Evolutionary conservation across 1,139 yeast species (phyloP).

Genomic region (Sugiyamaella xylanicola): DNA sequence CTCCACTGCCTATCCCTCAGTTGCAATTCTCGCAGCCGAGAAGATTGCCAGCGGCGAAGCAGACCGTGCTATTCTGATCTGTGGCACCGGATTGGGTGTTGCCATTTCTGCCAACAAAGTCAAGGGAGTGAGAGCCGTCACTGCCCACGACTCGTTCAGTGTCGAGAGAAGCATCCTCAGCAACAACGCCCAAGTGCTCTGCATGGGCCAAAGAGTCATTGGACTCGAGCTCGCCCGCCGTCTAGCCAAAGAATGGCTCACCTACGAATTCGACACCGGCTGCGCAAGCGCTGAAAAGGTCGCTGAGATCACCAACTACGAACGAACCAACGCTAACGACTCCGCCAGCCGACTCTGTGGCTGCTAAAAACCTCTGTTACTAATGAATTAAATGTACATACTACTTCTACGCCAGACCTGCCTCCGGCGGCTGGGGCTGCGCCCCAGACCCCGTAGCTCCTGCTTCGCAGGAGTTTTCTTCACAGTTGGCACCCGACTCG

Average conservation of each 20-base stretch:
- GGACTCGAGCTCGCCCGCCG: constrained; percentile 51
- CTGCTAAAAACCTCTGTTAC: not conserved
- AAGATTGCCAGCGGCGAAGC: constrained; percentile 46
- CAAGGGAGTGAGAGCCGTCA: constrained; percentile 51
- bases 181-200: constrained; percentile 50
- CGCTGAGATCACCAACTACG: constrained; percentile 42
- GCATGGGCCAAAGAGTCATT: constrained; percentile 54
- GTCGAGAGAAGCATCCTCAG: constrained; percentile 51
- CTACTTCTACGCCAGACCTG: not conserved
- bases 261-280: constrained; percentile 46
- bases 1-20: constrained; percentile 46
- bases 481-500: not conserved
- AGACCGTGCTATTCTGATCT: constrained; percentile 49
- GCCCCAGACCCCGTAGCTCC: constrained; percentile 3
- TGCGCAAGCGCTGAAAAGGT: constrained; percentile 51
- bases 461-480: not conserved
- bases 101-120: constrained; percentile 53
- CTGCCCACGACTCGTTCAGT: constrained; percentile 52
- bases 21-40: constrained; percentile 50
- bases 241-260: constrained; percentile 50
- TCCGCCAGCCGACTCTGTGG: not conserved
- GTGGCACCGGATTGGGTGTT: constrained; percentile 54
- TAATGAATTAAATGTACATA: not conserved
- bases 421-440: constrained; percentile 4
- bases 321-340: constrained; percentile 22